Base-by-base conservation (phyloP, 495 filamentous ascomycete species). In the Daldinia childiae region DNA sequence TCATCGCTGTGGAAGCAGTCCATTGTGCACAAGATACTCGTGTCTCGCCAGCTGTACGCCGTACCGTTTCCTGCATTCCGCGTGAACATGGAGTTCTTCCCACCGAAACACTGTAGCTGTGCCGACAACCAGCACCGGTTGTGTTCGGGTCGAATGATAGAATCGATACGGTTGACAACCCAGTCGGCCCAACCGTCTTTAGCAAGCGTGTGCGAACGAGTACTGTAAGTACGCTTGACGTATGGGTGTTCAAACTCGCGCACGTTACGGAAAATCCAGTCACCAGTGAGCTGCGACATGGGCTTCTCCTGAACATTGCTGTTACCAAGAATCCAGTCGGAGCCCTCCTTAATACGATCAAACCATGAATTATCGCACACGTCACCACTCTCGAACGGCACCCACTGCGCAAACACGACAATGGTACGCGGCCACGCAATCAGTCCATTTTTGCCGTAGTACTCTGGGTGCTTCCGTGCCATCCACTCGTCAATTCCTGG, bases 381-480 rank as follows among this genome's bases (percentile, higher is more conserved):
- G 52, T 82, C 79, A 43, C 72, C 71, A 29, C 54, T 52, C 19
- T 68, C 57, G 50, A 82, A 74, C 1, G 79, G 79, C 4, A 82
- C 81, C 77, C 79, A 83, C 61, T 83, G 81, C 43, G 81, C 81
- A 61, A 79, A 83, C 24, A 82, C 73, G 21, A 83, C 60, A 43
- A 82, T 79, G 1, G 68, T 67, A 3, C 71, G 72, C 4, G 79
- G 80, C 78, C 76, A 79, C 29, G 66, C 62, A 58, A 77, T 71
- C 6, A 70, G 2, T 19, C 70, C 79, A 66, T 80, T 62, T 27
- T 77, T 58, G 15, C 75, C 79, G 68, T 74, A 75, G 1, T 77
- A 64, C 50, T 82, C 78, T 12, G 79, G 78, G 50, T 76, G 75
- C 30, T 75, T 60, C 0, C 74, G 69, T 29, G 64, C 74, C 71